phyloP scores from a whole-genome alignment of 73 alveolate species.

The Vitrella brassicaformis region DNA sequence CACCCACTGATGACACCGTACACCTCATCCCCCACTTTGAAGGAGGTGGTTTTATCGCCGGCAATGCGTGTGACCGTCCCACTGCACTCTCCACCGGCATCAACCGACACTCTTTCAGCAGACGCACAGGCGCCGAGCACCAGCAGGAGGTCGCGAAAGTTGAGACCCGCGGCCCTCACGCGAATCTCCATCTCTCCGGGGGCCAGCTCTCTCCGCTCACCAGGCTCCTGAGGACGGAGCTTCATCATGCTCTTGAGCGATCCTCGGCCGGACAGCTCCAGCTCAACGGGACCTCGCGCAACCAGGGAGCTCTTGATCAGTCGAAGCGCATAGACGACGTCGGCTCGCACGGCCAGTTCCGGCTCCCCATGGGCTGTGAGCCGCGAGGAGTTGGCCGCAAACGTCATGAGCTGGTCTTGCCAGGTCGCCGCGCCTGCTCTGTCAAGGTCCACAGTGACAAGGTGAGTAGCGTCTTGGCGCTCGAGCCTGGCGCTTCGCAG shows the following conservation, averaged over 20 bases:
- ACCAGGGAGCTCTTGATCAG: slow-evolving; percentile 4
- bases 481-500: slow-evolving; percentile 15
- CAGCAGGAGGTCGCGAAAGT: background rate
- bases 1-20: slow-evolving; percentile 25
- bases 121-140: too few relatives aligned
- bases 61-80: background rate
- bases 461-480: slow-evolving; percentile 1
- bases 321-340: slow-evolving; percentile 1
- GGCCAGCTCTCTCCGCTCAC: background rate
- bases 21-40: slow-evolving; percentile 2
- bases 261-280: background rate
- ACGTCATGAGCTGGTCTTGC: background rate
- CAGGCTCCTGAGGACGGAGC: background rate
- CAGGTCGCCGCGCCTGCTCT: background rate
- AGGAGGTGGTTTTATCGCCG: background rate
- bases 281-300: background rate
- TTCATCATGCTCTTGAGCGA: too few relatives aligned
- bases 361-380: background rate
- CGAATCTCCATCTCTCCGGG: background rate
- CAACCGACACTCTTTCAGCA: too few relatives aligned
- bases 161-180: background rate
- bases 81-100: slow-evolving; percentile 16
- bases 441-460: slow-evolving; percentile 1
- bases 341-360: background rate
- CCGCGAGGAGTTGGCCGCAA: background rate